Evolutionary conservation across 768 basidiomycete species (phyloP).

Genomic region (Pisolithus albus): DNA sequence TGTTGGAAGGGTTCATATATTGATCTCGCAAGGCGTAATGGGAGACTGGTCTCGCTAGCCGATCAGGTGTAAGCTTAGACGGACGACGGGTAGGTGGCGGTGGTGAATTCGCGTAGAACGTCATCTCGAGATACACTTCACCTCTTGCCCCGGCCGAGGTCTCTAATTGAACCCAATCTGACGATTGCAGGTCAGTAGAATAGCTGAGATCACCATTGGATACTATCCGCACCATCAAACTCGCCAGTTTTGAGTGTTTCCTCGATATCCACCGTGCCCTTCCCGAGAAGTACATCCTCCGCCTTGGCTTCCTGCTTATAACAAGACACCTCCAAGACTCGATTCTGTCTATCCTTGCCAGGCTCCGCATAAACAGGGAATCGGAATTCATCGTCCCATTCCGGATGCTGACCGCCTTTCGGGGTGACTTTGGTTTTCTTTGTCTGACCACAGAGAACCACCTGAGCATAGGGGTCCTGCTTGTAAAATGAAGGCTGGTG

Average conservation of each 20-base stretch:
- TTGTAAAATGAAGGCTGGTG: slow-evolving; percentile 86
- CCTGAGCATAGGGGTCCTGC: slow-evolving; percentile 80
- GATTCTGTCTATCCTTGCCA: slow-evolving; percentile 38
- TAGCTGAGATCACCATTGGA: neutral
- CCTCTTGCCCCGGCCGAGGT: slow-evolving; percentile 64
- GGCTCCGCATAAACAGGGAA: slow-evolving; percentile 62
- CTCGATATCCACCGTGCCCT: slow-evolving; percentile 65
- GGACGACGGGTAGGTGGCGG: slow-evolving; percentile 45
- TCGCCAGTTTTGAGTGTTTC: slow-evolving; percentile 81
- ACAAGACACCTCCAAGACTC: slow-evolving; percentile 67
- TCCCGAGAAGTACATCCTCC: slow-evolving; percentile 70
- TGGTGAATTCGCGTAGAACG: slow-evolving; percentile 73
- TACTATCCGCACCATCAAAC: slow-evolving; percentile 68
- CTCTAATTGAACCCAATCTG: slow-evolving; percentile 65
- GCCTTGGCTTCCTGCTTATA: slow-evolving; percentile 70
- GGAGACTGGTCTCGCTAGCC: slow-evolving; percentile 39
- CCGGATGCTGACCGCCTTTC: slow-evolving; percentile 89
- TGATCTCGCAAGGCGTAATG: slow-evolving; percentile 13
- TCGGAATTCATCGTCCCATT: slow-evolving; percentile 87
- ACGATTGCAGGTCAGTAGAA: slow-evolving; percentile 7
- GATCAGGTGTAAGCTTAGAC: slow-evolving; percentile 48
- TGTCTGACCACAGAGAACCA: slow-evolving; percentile 50
- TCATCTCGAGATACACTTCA: slow-evolving; percentile 89
- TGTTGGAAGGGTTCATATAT: slow-evolving; percentile 12
- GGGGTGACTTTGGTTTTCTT: slow-evolving; percentile 68